These are phyloP conservation scores for Pythium grandisporangium DNA, from an alignment of 352 stramenopile species.

Conservation along the genomic window DNA sequence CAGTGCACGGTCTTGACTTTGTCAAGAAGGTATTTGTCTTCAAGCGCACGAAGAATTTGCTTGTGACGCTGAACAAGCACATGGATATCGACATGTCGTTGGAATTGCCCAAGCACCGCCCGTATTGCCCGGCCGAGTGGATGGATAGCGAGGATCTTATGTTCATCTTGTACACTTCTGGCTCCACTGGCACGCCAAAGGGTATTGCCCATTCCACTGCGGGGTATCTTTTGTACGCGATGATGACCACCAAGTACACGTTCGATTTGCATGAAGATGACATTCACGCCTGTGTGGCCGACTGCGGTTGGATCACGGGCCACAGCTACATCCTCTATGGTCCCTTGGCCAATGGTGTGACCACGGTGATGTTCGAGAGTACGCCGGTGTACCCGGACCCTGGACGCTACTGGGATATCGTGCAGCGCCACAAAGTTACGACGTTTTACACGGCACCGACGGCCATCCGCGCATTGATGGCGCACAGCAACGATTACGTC, in stretches of 20 bases:
- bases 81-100: slow-evolving; percentile 93
- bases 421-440: slow-evolving; percentile 96
- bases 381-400: slow-evolving; percentile 95
- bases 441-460: slow-evolving; percentile 93
- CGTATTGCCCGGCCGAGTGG: slow-evolving; percentile 92
- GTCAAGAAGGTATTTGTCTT: slow-evolving; percentile 95
- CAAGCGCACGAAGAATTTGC: slow-evolving; percentile 73
- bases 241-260: slow-evolving; percentile 89
- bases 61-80: slow-evolving; percentile 62
- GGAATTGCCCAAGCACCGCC: slow-evolving; percentile 82
- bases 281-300: slow-evolving; percentile 93
- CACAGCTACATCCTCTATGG: slow-evolving; percentile 98
- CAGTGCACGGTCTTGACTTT: slow-evolving; percentile 81
- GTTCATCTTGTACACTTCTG: slow-evolving; percentile 98
- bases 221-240: slow-evolving; percentile 93
- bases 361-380: slow-evolving; percentile 97
- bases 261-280: slow-evolving; percentile 93
- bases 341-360: slow-evolving; percentile 94
- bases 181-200: slow-evolving; percentile 94
- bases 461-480: slow-evolving; percentile 97
- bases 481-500: slow-evolving; percentile 88
- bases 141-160: slow-evolving; percentile 97
- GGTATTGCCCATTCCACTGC: slow-evolving; percentile 94
- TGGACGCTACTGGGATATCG: slow-evolving; percentile 95
- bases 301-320: slow-evolving; percentile 96